These are phyloP conservation scores for Ascochyta rabiei DNA, from an alignment of 2,329 filamentous ascomycete species.

Conservation along the genomic window DNA sequence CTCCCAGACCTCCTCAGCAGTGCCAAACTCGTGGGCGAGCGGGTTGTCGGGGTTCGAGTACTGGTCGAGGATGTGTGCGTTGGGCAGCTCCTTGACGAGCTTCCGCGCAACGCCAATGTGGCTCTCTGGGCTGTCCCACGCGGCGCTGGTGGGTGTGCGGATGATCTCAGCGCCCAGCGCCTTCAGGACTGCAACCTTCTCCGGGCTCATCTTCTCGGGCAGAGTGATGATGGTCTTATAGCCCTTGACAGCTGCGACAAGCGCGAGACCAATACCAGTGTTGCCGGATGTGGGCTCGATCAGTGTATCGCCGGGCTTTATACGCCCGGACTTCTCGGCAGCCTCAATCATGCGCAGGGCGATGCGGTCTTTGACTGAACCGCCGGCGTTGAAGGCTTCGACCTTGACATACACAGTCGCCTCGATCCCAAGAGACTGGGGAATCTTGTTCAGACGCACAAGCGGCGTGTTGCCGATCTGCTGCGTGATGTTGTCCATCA, in stretches of 20 bases:
- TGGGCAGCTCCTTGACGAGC: constrained; percentile 92
- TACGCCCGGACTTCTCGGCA: constrained; percentile 86
- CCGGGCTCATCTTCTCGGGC: constrained; percentile 98
- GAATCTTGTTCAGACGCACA: constrained; percentile 90
- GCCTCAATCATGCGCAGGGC: constrained; percentile 97
- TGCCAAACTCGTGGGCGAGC: constrained; percentile 89
- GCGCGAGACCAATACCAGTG: constrained; percentile 93
- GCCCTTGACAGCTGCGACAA: constrained; percentile 93
- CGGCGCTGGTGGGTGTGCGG: constrained; percentile 92
- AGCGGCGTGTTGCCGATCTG: constrained; percentile 97
- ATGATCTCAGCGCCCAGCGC: constrained; percentile 97
- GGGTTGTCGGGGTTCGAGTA: constrained; percentile 94
- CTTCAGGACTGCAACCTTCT: constrained; percentile 94
- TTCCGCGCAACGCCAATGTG: constrained; percentile 94
- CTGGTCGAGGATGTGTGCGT: constrained; percentile 96
- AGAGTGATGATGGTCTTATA: constrained; percentile 99
- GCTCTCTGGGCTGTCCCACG: constrained; percentile 91
- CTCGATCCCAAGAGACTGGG: constrained; percentile 86
- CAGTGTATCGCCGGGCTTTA: constrained; percentile 95
- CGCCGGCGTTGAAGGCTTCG: constrained; percentile 92
- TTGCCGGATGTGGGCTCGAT: constrained; percentile 99
- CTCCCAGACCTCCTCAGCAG: constrained; percentile 93
- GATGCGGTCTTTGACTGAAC: constrained; percentile 93
- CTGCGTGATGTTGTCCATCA: constrained; percentile 74
- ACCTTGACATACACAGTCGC: constrained; percentile 89